phyloP scores from a whole-genome alignment of 345 rosid species.

The Draba incana region DNA sequence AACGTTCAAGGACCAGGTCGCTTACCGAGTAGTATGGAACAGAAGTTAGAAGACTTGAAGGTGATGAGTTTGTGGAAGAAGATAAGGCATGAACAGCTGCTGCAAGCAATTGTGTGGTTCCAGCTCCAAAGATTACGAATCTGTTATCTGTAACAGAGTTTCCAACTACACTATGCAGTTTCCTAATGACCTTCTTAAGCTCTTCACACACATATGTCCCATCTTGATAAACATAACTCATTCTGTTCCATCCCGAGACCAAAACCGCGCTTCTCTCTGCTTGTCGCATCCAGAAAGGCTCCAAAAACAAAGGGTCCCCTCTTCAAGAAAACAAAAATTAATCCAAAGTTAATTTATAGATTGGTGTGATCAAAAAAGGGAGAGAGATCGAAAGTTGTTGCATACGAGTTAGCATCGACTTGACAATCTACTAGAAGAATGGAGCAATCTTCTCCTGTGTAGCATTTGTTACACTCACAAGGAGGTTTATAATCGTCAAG shows the following conservation, averaged over 20 bases:
- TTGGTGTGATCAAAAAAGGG: background rate
- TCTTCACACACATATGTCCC: constrained; percentile 20
- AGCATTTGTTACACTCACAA: constrained; percentile 74
- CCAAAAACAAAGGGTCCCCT: constrained; percentile 41
- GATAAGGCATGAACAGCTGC: constrained; percentile 70
- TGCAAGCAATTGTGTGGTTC: constrained; percentile 67
- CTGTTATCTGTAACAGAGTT: constrained; percentile 58
- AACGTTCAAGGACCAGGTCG: background rate
- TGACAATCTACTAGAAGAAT: constrained; percentile 45
- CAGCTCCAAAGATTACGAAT: constrained; percentile 60
- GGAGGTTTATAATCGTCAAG: constrained; percentile 42
- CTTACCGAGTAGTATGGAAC: constrained; percentile 63
- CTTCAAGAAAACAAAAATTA: constrained; percentile 2
- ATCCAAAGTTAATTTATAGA: background rate
- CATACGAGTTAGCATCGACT: constrained; percentile 57
- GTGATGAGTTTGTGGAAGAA: constrained; percentile 41
- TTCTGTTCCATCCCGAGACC: constrained; percentile 34
- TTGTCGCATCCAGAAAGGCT: constrained; percentile 38
- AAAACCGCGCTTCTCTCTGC: constrained; percentile 29
- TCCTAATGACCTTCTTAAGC: constrained; percentile 53
- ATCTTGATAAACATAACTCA: constrained; percentile 25
- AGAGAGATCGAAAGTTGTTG: constrained; percentile 24
- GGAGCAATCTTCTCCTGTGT: constrained; percentile 60
- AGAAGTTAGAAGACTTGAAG: constrained; percentile 54
- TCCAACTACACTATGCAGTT: constrained; percentile 55